Evolutionary conservation across 306 rosid genomes (phyloP).

Genomic region (Gastrolobium villosum): DNA sequence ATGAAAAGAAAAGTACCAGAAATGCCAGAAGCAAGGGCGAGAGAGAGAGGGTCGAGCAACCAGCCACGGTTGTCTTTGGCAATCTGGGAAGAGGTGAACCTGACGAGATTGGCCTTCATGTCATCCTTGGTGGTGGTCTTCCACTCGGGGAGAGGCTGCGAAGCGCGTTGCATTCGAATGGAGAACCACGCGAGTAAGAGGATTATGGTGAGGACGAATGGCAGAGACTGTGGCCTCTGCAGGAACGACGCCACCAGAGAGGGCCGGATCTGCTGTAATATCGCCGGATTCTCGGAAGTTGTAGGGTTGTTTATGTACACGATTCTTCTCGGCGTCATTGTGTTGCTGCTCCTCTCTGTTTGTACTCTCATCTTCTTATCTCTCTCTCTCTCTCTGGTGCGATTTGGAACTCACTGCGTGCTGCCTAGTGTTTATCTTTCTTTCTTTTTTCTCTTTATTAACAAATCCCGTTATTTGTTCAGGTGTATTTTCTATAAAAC

Average conservation of each 20-base stretch:
- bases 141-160: conserved; percentile 32
- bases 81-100: conserved; percentile 69
- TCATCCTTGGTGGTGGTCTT: conserved; percentile 40
- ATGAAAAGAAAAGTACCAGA: conserved; percentile 46
- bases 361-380: not conserved
- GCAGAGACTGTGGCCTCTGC: conserved; percentile 81
- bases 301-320: conserved; percentile 44
- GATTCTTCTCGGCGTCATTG: conserved; percentile 56
- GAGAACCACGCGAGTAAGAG: conserved; percentile 82
- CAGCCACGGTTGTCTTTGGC: conserved; percentile 81
- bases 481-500: no score
- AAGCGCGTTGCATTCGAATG: conserved; percentile 63
- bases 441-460: no score
- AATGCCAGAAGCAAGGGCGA: conserved; percentile 65
- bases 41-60: conserved; percentile 74
- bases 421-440: no score
- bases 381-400: not conserved
- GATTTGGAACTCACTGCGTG: no score
- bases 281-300: conserved; percentile 44
- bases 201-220: conserved; percentile 72
- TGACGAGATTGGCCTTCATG: conserved; percentile 61
- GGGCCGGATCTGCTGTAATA: conserved; percentile 46
- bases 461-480: no score
- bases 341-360: not conserved
- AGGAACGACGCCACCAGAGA: conserved; percentile 54